Evolutionary conservation across 305 asterid genomes (phyloP).

Genomic region (Plantago rigida): DNA sequence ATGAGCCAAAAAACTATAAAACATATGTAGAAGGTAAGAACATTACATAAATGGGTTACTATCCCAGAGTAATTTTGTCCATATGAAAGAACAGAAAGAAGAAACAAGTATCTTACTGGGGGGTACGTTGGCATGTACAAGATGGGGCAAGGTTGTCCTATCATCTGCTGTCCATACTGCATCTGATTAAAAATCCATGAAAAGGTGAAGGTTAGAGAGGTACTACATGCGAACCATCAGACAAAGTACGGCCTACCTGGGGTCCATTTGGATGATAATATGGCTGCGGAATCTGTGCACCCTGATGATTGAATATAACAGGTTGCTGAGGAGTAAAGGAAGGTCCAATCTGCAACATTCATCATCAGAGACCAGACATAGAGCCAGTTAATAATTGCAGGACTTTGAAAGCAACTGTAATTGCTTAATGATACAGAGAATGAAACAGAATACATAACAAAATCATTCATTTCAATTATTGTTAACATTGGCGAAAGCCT

Average conservation of each 20-base stretch:
- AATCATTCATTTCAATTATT: too few species aligned
- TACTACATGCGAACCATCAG: slow-evolving; percentile 8
- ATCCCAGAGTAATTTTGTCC: too few species aligned
- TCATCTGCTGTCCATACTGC: slow-evolving; percentile 87
- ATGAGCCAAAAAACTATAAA: too few species aligned
- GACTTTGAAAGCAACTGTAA: too few species aligned
- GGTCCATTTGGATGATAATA: slow-evolving; percentile 84
- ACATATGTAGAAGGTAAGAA: too few species aligned
- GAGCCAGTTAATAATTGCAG: too few species aligned
- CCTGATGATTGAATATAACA: slow-evolving; percentile 39
- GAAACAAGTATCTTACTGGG: slow-evolving; percentile 47
- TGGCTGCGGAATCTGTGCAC: slow-evolving; percentile 51
- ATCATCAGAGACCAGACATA: too few species aligned
- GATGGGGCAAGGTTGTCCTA: slow-evolving; percentile 80
- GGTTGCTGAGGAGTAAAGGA: slow-evolving; percentile 7
- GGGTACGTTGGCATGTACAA: slow-evolving; percentile 75
- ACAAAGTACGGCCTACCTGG: slow-evolving; percentile 48
- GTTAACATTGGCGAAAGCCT: too few species aligned
- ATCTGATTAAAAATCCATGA: slow-evolving; percentile 22
- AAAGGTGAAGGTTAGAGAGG: slow-evolving; percentile 13
- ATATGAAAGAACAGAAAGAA: slow-evolving; percentile 11
- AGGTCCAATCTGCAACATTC: slow-evolving; percentile 4
- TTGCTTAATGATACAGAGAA: too few species aligned
- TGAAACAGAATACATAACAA: too few species aligned
- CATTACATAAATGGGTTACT: too few species aligned